Base-by-base conservation (phyloP, 164 flowering plant species). In the Berberis vulgaris region DNA sequence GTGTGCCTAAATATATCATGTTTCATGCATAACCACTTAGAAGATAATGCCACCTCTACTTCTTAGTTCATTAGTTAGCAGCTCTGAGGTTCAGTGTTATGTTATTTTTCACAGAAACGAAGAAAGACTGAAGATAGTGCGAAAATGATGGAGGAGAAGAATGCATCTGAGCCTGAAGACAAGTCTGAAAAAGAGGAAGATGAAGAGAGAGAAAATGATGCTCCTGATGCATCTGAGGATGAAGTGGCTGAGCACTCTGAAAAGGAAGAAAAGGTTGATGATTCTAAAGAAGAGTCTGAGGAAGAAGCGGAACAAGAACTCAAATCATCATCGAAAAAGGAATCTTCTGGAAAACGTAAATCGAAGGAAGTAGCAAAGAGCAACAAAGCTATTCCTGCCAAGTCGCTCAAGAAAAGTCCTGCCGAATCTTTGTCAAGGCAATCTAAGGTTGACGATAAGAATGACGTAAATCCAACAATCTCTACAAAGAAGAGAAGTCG, bases 151-250 rank as follows among this genome's bases (percentile, higher is more conserved):
- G 76, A 71, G 46, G 75, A 26, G 26, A 26, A 75, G 74, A 67
- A 65, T 71, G 53, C 66, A 4, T 41, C 76, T 56, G 91, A 86
- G 55, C 42, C 80, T 8, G 94, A 88, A 39, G 89, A 79, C 74
- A 90, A 88, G 54, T 79, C 84, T 7, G 85, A 80, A 43, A 82
- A 81, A 53, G 84, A 75, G 49, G 79, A 69, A 49, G 82, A 82
- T 6, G 80, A 77, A 66, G 81, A 86, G 49, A 74, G 72, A 65
- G 84, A 75, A 59, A 84, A 82, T 77, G 90, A 86, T 62, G 65
- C 65, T 64, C 74, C 82, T 38, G 88, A 78, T 64, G 78, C 64
- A 66, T 81, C 87, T 56, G 91, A 82, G 55, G 85, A 82, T 72
- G 86, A 80, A 64, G 73, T 72, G 71, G 65, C 88, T 62, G 85